A percentile compares a stretch with the other conserved stretches of the same genome.
Conservation (phyloP, 2,329 filamentous ascomycete species). For the Fonsecaea pedrosoi region DNA sequence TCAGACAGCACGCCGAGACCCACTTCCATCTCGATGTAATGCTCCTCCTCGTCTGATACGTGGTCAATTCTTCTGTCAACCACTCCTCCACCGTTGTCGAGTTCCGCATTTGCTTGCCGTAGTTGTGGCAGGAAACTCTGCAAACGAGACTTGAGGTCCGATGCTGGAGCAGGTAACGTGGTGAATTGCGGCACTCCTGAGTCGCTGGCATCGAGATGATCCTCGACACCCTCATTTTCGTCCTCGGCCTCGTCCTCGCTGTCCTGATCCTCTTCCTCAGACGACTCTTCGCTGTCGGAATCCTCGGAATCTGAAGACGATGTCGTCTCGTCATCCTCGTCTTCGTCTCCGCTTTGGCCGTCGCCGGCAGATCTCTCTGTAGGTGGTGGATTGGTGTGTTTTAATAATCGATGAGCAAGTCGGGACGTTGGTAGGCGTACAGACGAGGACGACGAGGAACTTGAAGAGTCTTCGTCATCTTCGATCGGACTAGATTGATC, state of each 20-base stretch:
- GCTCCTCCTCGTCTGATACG: constrained; percentile 44
- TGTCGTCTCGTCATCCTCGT: constrained; percentile 15
- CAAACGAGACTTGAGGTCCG: constrained; percentile 46
- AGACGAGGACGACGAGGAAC: constrained; percentile 3
- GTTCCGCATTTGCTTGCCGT: constrained; percentile 51
- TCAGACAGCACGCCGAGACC: constrained; percentile 55
- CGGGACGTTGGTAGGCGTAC: neutral
- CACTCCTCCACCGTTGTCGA: constrained; percentile 46
- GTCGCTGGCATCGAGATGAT: neutral
- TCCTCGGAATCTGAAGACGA: constrained; percentile 20
- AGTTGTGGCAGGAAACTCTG: constrained; percentile 52
- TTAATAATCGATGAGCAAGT: neutral
- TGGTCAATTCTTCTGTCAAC: constrained; percentile 47
- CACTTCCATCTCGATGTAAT: constrained; percentile 56
- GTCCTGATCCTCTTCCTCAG: constrained; percentile 17
- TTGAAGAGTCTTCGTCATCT: constrained; percentile 13
- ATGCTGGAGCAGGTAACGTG: neutral
- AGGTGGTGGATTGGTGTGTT: neutral
- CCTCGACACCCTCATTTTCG: neutral
- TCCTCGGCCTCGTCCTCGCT: constrained; percentile 1
- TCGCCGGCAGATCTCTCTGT: neutral
- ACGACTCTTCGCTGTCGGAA: constrained; percentile 2
- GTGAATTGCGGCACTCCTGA: constrained; percentile 24
- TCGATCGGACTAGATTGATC: neutral
- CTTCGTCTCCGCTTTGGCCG: neutral